Percentiles rank a stretch among this genome's conserved stretches.
These are phyloP conservation scores for Talaromyces pinophilus DNA, from an alignment of 2,329 filamentous ascomycete species.

Conservation along the genomic window DNA sequence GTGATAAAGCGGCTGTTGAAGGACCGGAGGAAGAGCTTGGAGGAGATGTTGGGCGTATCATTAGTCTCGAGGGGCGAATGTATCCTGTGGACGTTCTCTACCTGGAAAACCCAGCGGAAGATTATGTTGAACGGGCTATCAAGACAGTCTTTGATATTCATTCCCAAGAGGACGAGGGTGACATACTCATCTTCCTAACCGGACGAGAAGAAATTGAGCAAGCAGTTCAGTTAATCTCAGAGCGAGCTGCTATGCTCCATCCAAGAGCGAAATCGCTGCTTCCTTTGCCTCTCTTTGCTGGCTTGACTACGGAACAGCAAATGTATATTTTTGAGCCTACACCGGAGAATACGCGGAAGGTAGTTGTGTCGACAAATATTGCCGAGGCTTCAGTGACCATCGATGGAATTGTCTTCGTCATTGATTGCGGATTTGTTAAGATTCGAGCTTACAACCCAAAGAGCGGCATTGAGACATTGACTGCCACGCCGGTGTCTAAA, in stretches of 20 bases:
- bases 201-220: slow-evolving; percentile 90
- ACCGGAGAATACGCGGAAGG: slow-evolving; percentile 79
- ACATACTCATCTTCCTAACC: slow-evolving; percentile 88
- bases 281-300: slow-evolving; percentile 82
- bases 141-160: slow-evolving; percentile 88
- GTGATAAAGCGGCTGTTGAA: slow-evolving; percentile 43
- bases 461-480: slow-evolving; percentile 85
- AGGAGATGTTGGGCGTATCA: slow-evolving; percentile 62
- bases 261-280: slow-evolving; percentile 62
- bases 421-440: slow-evolving; percentile 91
- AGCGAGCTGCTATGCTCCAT: slow-evolving; percentile 66
- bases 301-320: slow-evolving; percentile 84
- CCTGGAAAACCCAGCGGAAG: slow-evolving; percentile 72
- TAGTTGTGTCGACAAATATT: slow-evolving; percentile 93
- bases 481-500: slow-evolving; percentile 78
- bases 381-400: slow-evolving; percentile 96
- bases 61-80: slow-evolving; percentile 83
- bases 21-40: slow-evolving; percentile 38
- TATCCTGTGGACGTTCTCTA: slow-evolving; percentile 88
- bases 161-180: slow-evolving; percentile 73
- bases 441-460: slow-evolving; percentile 79
- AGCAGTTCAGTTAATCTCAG: slow-evolving; percentile 74
- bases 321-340: slow-evolving; percentile 91
- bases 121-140: slow-evolving; percentile 83
- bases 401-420: slow-evolving; percentile 83